Base-by-base conservation (phyloP, 2,329 filamentous ascomycete genomes). In the Verticillium tricorpus region DNA sequence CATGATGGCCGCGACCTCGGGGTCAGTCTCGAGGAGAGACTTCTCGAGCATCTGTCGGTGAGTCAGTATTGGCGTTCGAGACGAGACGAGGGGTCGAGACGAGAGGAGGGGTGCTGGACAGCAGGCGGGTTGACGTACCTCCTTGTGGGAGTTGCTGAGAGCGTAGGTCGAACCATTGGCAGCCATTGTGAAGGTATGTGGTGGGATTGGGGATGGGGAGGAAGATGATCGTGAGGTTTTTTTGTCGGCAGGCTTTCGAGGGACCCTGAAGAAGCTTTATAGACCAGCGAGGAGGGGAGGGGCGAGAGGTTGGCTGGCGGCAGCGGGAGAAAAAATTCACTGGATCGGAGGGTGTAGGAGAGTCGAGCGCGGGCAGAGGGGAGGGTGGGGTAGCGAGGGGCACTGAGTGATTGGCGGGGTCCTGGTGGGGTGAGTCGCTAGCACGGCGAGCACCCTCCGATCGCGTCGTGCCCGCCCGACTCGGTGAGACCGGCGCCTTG, bases 1-100 rank as follows among this genome's bases (percentile, higher is more conserved):
- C 93, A 99, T 98, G 80, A 99, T 97, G 81, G 90, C 84, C 68
- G 93, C 93, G 73, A 99, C 92, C 85, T 98, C 93, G 62, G 92
- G 90, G 78, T 99, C 95, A 62, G 90, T 89, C 71, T 97, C 92
- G 72, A 94, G 81, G 72, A 99, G 88, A 77, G 92, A 90, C 84
- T 92, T 95, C 87, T 98, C 91, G 83, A 99, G 92, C 87, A 98
- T 89, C 93, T 97, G 62, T 50, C 66, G 34, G 57, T 68, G 65
- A 69, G 71, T 73, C 67, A 76, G 68, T 62, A 63, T 78, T 71
- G 78, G 35, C 11, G 37, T 39, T 28, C 25, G 71, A 28, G 69
- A 25, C 63, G 61, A 62, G 64, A 37, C 59, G 57, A 50, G 64
- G 32, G 56, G 61, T 32, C 25, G 71, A 28, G 69, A 25, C 63